Conservation (phyloP, 2,329 filamentous ascomycete species). For the Paramyrothecium sp. region DNA sequence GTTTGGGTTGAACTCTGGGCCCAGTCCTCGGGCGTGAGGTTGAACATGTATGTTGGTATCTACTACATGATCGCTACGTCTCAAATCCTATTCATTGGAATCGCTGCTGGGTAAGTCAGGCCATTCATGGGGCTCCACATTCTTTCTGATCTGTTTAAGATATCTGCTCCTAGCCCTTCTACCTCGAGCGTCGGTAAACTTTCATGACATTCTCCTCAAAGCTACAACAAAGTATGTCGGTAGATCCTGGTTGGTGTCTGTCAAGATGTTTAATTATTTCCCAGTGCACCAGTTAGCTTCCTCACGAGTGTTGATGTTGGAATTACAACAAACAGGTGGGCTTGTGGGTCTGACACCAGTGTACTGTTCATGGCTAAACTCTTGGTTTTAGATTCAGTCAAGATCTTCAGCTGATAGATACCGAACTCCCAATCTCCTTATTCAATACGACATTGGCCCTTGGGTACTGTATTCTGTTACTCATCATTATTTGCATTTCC, state of each 20-base stretch:
- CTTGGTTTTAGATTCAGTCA: not conserved
- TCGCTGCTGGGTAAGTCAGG: not conserved
- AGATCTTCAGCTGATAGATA: constrained; percentile 35
- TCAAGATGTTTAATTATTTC: not conserved
- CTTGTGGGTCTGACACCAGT: not conserved
- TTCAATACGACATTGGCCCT: constrained; percentile 11
- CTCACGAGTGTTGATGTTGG: not conserved
- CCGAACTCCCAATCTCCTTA: constrained; percentile 26
- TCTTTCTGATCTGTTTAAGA: not conserved
- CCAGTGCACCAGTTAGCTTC: not conserved
- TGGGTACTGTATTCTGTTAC: constrained; percentile 1
- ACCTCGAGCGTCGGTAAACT: not conserved
- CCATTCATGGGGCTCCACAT: not conserved
- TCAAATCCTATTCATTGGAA: not conserved
- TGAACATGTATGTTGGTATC: not conserved
- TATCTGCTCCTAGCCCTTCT: not conserved
- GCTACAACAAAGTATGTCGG: not conserved
- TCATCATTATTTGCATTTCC: constrained; percentile 25
- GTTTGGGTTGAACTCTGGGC: not conserved
- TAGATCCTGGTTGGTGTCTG: not conserved
- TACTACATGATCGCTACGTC: not conserved
- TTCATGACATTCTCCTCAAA: not conserved
- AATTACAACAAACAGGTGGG: not conserved
- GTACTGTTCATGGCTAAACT: not conserved
- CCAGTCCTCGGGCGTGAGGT: not conserved